A percentile compares a stretch with the other conserved stretches of the same genome.
Evolutionary conservation across 2,329 filamentous ascomycete species (phyloP).

Genomic region (Penicillium psychrosexuale): DNA sequence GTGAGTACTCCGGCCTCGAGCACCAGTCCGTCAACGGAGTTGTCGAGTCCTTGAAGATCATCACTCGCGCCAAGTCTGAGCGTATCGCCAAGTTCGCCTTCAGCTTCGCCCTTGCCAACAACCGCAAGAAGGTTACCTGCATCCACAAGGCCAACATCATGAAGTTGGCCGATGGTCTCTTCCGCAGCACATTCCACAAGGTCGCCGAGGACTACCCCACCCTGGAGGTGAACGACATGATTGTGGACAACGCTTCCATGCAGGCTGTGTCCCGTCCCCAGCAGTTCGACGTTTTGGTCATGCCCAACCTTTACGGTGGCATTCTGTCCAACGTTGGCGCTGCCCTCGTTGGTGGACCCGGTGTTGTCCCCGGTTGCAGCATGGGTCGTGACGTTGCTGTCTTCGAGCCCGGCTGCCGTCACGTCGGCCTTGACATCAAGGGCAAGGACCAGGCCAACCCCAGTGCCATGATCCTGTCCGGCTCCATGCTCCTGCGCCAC

Average conservation of each 20-base stretch:
- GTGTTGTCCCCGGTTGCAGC: constrained; percentile 97
- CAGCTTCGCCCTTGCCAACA: constrained; percentile 95
- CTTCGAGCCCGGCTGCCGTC: constrained; percentile 97
- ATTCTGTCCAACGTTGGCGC: constrained; percentile 99
- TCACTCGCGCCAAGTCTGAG: constrained; percentile 98
- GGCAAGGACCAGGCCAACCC: constrained; percentile 99
- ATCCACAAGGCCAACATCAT: constrained; percentile 99
- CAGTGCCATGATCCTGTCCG: constrained; percentile 89
- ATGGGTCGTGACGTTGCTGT: constrained; percentile 98
- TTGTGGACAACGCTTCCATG: constrained; percentile 99
- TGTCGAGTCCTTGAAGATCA: constrained; percentile 99
- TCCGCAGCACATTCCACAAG: constrained; percentile 94
- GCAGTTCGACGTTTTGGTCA: constrained; percentile 99
- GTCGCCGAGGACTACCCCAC: constrained; percentile 94
- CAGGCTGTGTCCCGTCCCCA: constrained; percentile 94
- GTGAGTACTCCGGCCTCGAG: constrained; percentile 98
- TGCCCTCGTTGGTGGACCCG: constrained; percentile 92
- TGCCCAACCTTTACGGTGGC: constrained; percentile 98
- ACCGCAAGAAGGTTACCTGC: constrained; percentile 98
- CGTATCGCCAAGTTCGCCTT: constrained; percentile 99
- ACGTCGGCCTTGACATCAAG: constrained; percentile 99
- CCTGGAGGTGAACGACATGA: constrained; percentile 97
- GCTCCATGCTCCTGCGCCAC: constrained; percentile 95
- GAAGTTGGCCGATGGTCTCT: constrained; percentile 98
- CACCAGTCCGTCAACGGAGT: constrained; percentile 96